A percentile compares a stretch with the other conserved stretches of the same genome.
These are phyloP conservation scores for Blastobotrys illinoisensis DNA, from an alignment of 1,139 yeast genomes.

Conservation along the genomic window DNA sequence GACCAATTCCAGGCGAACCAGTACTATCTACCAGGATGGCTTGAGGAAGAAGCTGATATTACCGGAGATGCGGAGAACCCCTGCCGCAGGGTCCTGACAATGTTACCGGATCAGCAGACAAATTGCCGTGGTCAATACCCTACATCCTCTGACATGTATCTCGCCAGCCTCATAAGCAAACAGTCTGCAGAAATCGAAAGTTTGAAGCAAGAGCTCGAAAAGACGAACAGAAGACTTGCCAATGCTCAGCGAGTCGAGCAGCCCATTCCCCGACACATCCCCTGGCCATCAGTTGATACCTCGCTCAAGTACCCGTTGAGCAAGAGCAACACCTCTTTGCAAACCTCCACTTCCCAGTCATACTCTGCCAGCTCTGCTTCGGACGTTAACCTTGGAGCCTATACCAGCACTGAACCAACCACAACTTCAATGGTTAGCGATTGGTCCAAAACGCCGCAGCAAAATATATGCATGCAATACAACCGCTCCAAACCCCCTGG, in stretches of 20 bases:
- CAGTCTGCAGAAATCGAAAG: background rate
- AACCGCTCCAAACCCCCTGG: background rate
- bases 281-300: background rate
- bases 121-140: background rate
- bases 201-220: background rate
- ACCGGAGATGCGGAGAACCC: background rate
- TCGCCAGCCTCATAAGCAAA: background rate
- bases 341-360: background rate
- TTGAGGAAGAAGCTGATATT: background rate
- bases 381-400: background rate
- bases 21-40: background rate
- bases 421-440: background rate
- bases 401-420: background rate
- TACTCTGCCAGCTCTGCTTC: background rate
- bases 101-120: background rate
- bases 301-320: background rate
- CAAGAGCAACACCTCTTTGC: background rate
- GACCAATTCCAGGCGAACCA: background rate
- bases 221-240: background rate
- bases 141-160: background rate
- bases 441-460: background rate
- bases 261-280: background rate
- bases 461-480: background rate
- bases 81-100: background rate
- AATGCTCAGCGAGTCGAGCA: background rate